Evolutionary conservation across 2,329 filamentous ascomycete genomes (phyloP), one percentile per base, ranked within the genome.

Genomic region (Alternaria infectoria): DNA sequence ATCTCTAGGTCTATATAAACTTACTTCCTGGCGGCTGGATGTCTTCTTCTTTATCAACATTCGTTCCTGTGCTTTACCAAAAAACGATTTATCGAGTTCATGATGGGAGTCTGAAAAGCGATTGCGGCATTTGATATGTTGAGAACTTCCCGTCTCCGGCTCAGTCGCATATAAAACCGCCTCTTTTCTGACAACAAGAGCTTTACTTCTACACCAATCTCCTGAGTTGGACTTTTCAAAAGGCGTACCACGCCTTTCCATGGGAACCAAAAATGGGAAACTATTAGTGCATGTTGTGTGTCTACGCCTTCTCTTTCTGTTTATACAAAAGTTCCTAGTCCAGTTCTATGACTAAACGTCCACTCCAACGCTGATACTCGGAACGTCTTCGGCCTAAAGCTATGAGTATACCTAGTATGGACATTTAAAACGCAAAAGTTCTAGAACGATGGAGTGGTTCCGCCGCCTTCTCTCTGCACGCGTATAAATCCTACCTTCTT

Each of bases 361-460:
- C n/a, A 17, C 15, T 6, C 2, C 8, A 6, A 40, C 15, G 1
- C 32, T 1, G 17, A 10, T 10, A 5, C 4, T 10, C 5, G 0
- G 4, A 2, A 15, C 9, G 6, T 2, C 32, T n/a, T 40, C 2
- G 32, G 5, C 8, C 15, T 5, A 40, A 36, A 15, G 3, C 26
- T 1, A 28, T 28, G 26, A 5, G 4, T 5, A 5, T 5, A 28
- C 26, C 4, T 2, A 11, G 26, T 11, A 28, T 28, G 3, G 26
- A 28, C 2, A 5, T 28, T 28, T 10, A 11, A 32, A 13, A 32
- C 6, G 7, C 30, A 7, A 1, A 3, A 1, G 13, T 2, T 13
- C 11, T 5, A 2, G 3, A 15, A 8, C 6, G 32, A 36, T 36
- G 32, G 0, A n/a, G 15, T n/a, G 15, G 15, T 36, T 13, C 2